Percentiles rank a stretch among this genome's conserved stretches.
Evolutionary conservation across 306 rosid genomes (phyloP).

Genomic region (Pyrus communis): DNA sequence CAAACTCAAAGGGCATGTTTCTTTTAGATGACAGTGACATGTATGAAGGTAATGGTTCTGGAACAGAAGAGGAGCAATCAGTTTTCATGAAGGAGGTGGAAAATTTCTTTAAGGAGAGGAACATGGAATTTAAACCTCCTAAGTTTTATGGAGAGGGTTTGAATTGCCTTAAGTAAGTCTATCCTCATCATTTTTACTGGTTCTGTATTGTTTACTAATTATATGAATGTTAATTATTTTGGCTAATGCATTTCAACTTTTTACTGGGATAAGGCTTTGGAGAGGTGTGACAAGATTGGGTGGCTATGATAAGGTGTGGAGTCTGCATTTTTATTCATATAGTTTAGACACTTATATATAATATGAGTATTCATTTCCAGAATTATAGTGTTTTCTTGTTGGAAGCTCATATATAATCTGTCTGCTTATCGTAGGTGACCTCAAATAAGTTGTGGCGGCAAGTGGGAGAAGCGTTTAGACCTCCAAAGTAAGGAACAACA

Average conservation of each 20-base stretch:
- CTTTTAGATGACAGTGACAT: slow-evolving; percentile 51
- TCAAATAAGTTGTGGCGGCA: slow-evolving; percentile 94
- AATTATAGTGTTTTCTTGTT: slow-evolving; percentile 16
- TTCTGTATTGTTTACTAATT: not conserved
- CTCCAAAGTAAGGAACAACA: slow-evolving; percentile 74
- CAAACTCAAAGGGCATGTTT: slow-evolving; percentile 34
- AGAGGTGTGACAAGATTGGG: slow-evolving; percentile 92
- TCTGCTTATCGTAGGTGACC: slow-evolving; percentile 63
- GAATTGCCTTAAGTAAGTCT: slow-evolving; percentile 90
- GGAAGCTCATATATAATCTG: slow-evolving; percentile 19
- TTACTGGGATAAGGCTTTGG: slow-evolving; percentile 59
- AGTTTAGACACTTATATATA: not conserved
- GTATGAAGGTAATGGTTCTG: slow-evolving; percentile 78
- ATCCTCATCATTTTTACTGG: slow-evolving; percentile 6
- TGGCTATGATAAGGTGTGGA: slow-evolving; percentile 92
- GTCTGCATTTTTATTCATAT: not conserved
- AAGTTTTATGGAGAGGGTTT: slow-evolving; percentile 95
- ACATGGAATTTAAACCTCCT: slow-evolving; percentile 91
- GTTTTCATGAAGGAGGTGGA: slow-evolving; percentile 86
- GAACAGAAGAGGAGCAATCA: slow-evolving; percentile 85
- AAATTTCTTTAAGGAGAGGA: slow-evolving; percentile 76
- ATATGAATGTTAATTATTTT: slow-evolving; percentile 3
- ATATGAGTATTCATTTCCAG: slow-evolving; percentile 10
- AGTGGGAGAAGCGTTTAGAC: slow-evolving; percentile 98
- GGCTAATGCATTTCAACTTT: slow-evolving; percentile 23